Evolutionary conservation across 805 yeast species (phyloP).

Genomic region (Candida tibetensis): DNA sequence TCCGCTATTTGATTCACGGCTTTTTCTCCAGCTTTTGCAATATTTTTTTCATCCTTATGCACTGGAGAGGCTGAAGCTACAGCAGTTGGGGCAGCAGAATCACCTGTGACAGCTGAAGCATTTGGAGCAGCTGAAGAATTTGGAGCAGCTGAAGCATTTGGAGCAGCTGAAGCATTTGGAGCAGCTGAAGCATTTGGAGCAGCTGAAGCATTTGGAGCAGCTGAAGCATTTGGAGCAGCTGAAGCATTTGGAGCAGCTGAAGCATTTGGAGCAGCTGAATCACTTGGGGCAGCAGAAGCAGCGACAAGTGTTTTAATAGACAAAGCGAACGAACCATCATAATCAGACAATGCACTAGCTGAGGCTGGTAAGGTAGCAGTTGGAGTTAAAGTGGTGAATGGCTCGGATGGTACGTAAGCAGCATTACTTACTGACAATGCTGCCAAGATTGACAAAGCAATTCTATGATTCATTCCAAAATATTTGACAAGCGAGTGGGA

Average conservation of each 20-base stretch:
- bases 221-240: conserved; percentile 9
- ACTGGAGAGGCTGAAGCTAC: neutral
- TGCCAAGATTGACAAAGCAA: conserved; percentile 4
- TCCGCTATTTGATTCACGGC: conserved; percentile 24
- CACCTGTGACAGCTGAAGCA: neutral
- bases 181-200: conserved; percentile 38
- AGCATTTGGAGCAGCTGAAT: conserved; percentile 22
- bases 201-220: conserved; percentile 3
- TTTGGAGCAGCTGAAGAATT: neutral
- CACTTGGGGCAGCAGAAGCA: conserved; percentile 35
- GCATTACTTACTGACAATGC: conserved; percentile 12
- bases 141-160: neutral
- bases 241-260: conserved; percentile 17
- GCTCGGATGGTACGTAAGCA: conserved; percentile 25
- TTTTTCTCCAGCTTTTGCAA: conserved; percentile 15
- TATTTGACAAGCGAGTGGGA: neutral
- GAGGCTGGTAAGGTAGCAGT: conserved; percentile 20
- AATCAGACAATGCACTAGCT: conserved; percentile 24
- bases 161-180: conserved; percentile 51
- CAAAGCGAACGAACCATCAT: conserved; percentile 32
- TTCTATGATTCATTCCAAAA: neutral
- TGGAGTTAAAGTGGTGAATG: conserved; percentile 33
- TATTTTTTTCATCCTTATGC: no score
- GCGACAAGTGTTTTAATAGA: conserved; percentile 32
- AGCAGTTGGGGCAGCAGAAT: neutral